Evolutionary conservation across 371 early-diverging fungal species (phyloP).

Genomic region (Enteropsectra breve): DNA sequence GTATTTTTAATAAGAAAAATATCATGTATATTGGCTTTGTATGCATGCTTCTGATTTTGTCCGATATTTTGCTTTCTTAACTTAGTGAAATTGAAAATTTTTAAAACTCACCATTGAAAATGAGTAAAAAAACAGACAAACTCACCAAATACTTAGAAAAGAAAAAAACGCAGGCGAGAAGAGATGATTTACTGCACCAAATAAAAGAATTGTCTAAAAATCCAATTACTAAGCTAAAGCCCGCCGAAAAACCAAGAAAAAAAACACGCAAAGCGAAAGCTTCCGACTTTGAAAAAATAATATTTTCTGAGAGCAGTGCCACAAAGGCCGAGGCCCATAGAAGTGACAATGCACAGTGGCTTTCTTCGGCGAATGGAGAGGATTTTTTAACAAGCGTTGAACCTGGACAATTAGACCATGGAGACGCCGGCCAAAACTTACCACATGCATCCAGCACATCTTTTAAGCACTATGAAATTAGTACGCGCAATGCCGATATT

Average conservation of each 20-base stretch:
- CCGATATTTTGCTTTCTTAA: slow-evolving; percentile 35
- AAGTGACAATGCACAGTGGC: not conserved
- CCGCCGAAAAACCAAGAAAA: slow-evolving; percentile 29
- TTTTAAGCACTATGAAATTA: not conserved
- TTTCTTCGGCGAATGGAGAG: not conserved
- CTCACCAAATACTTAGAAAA: slow-evolving; percentile 56
- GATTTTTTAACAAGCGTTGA: not conserved
- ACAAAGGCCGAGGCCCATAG: not conserved
- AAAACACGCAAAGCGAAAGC: slow-evolving; percentile 15
- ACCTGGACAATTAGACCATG: not conserved
- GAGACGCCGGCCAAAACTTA: not conserved
- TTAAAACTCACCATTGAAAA: slow-evolving; percentile 29
- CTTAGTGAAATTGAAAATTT: slow-evolving; percentile 3
- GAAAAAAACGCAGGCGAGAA: slow-evolving; percentile 43
- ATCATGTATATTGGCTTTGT: too few relatives aligned
- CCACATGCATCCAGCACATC: not conserved
- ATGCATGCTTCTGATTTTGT: slow-evolving; percentile 59
- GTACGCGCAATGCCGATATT: slow-evolving; percentile 1
- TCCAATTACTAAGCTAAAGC: slow-evolving; percentile 40
- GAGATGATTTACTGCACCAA: slow-evolving; percentile 50
- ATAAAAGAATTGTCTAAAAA: slow-evolving; percentile 34
- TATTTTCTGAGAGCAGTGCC: not conserved
- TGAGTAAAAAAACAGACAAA: slow-evolving; percentile 45
- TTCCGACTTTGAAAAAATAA: slow-evolving; percentile 1
- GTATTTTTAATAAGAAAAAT: too few relatives aligned